phyloP scores from a whole-genome alignment of 352 stramenopile species.

The Blastocystis sp. region DNA sequence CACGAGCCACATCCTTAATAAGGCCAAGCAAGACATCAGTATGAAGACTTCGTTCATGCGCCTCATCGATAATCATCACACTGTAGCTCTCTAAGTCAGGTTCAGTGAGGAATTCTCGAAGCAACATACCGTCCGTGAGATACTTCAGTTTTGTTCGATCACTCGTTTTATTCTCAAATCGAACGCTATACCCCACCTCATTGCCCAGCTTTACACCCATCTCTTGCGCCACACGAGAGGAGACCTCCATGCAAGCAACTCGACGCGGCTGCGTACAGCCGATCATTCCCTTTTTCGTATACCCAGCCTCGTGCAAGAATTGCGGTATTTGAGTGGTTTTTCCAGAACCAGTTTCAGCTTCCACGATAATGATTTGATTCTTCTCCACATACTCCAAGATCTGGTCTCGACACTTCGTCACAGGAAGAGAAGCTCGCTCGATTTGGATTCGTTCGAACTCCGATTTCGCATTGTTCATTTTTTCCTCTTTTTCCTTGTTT shows the following conservation, averaged over 20 bases:
- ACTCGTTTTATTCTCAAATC: constrained; percentile 97
- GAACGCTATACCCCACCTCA: constrained; percentile 95
- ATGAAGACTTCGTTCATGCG: constrained; percentile 93
- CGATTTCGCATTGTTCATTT: neutral
- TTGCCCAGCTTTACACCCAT: constrained; percentile 93
- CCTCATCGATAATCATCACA: constrained; percentile 97
- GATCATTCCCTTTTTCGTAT: constrained; percentile 84
- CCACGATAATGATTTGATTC: constrained; percentile 80
- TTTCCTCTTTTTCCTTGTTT: constrained; percentile 42
- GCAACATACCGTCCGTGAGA: constrained; percentile 99
- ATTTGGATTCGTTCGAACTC: constrained; percentile 83
- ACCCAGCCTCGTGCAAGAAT: constrained; percentile 81
- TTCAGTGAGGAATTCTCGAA: constrained; percentile 95
- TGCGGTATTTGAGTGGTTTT: constrained; percentile 99
- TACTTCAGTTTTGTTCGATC: constrained; percentile 94
- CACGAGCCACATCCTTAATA: constrained; percentile 93
- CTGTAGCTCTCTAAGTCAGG: constrained; percentile 83
- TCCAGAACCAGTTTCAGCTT: constrained; percentile 84
- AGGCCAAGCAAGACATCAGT: constrained; percentile 98
- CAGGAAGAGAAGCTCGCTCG: constrained; percentile 86
- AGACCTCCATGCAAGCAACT: constrained; percentile 98
- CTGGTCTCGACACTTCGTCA: constrained; percentile 93
- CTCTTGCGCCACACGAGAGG: constrained; percentile 92
- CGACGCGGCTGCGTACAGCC: constrained; percentile 87
- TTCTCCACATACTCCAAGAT: constrained; percentile 93